Percentiles rank a stretch among this genome's conserved stretches.
Conservation (phyloP, 208 protist species). For the Leishmania amazonensis region DNA sequence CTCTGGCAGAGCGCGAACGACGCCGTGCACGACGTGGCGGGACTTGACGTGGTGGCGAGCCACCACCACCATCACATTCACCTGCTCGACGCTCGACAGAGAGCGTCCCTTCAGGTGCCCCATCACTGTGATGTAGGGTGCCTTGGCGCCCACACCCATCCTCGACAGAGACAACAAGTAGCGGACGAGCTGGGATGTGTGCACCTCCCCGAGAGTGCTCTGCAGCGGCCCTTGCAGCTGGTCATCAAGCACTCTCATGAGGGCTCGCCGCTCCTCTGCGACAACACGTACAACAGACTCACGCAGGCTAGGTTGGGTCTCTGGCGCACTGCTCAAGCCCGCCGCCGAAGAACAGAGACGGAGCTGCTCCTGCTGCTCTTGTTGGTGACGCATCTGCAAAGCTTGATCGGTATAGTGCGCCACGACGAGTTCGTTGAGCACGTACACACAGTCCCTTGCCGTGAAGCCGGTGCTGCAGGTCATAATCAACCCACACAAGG, state of each 20-base stretch:
- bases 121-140: constrained; percentile 48
- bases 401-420: constrained; percentile 6
- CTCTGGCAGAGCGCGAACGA: constrained; percentile 35
- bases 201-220: constrained; percentile 12
- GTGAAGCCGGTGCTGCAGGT: constrained; percentile 26
- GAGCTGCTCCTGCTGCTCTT: background rate
- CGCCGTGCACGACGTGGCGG: constrained; percentile 29
- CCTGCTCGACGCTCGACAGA: constrained; percentile 47
- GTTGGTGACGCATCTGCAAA: background rate
- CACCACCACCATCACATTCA: constrained; percentile 52
- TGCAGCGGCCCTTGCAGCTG: constrained; percentile 20
- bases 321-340: background rate
- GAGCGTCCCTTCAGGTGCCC: constrained; percentile 33
- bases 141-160: constrained; percentile 39
- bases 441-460: constrained; percentile 41
- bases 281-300: background rate
- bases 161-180: constrained; percentile 65
- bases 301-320: background rate
- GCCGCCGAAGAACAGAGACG: background rate
- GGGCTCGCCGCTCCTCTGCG: constrained; percentile 5
- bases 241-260: constrained; percentile 8
- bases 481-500: constrained; percentile 36
- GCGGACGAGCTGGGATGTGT: constrained; percentile 47
- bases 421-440: constrained; percentile 53
- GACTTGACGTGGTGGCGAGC: constrained; percentile 57